Percentiles rank a stretch among this genome's conserved stretches.
Conservation (phyloP, 176 grass and related monocot species). For the Phyllostachys edulis region DNA sequence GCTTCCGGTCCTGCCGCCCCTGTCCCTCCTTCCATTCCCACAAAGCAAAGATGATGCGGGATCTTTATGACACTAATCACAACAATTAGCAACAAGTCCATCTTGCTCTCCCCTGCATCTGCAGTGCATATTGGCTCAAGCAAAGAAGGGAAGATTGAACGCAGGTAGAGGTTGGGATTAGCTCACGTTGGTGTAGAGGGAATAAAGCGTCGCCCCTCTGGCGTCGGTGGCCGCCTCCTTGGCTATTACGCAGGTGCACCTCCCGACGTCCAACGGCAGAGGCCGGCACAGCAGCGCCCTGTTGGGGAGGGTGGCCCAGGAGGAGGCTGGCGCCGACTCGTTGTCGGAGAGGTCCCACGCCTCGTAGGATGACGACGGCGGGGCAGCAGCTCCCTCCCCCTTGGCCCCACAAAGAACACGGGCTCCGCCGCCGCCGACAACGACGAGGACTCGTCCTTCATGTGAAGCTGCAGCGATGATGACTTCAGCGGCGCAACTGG, state of each 20-base stretch:
- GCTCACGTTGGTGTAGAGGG: too few species aligned
- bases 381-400: constrained; percentile 52
- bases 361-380: constrained; percentile 58
- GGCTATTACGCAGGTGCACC: constrained; percentile 86
- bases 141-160: too few species aligned
- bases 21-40: too few species aligned
- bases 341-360: constrained; percentile 92
- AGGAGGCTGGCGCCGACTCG: constrained; percentile 80
- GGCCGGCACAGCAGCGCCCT: constrained; percentile 83
- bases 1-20: too few species aligned
- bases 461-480: constrained; percentile 73
- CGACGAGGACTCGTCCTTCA: constrained; percentile 43
- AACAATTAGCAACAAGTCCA: too few species aligned
- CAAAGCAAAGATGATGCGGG: too few species aligned
- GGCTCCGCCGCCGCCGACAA: background rate
- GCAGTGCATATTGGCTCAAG: too few species aligned
- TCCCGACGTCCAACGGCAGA: constrained; percentile 78
- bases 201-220: too few species aligned
- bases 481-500: constrained; percentile 23
- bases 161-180: too few species aligned
- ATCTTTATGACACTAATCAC: too few species aligned
- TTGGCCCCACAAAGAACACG: constrained; percentile 21
- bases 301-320: constrained; percentile 89
- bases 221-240: constrained; percentile 42
- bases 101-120: too few species aligned